Evolutionary conservation across 2,329 filamentous ascomycete species (phyloP).

Genomic region (Colletotrichum aenigma): DNA sequence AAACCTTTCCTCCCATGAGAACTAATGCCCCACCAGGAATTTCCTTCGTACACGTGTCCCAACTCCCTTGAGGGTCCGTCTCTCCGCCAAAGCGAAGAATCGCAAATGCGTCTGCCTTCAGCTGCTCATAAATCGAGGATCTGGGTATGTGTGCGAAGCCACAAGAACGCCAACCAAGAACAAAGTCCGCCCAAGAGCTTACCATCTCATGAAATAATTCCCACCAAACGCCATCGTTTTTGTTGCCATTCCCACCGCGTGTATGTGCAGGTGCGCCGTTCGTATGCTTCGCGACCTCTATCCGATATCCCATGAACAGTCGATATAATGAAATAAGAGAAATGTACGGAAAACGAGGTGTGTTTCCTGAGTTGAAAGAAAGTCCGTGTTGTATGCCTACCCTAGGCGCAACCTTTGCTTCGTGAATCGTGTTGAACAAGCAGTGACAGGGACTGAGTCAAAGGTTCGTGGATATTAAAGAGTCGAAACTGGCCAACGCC

Average conservation of each 20-base stretch:
- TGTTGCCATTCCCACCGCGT: background rate
- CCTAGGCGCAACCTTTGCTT: background rate
- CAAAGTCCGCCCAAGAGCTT: background rate
- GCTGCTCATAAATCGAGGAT: slow-evolving; percentile 11
- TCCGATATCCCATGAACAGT: background rate
- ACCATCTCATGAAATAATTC: background rate
- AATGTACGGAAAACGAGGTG: background rate
- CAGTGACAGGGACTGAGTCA: background rate
- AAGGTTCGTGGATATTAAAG: background rate
- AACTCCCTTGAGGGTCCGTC: background rate
- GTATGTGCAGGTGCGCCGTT: slow-evolving; percentile 21
- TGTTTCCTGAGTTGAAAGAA: too few species aligned
- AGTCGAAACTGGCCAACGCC: background rate
- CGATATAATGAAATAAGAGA: background rate
- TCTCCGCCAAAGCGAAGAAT: background rate
- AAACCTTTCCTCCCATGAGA: background rate
- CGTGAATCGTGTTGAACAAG: background rate
- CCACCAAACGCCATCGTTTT: slow-evolving; percentile 11
- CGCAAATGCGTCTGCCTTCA: slow-evolving; percentile 14
- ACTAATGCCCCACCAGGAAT: background rate
- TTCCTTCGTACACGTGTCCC: background rate
- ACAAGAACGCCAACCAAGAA: slow-evolving; percentile 1
- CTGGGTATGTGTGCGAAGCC: slow-evolving; percentile 17
- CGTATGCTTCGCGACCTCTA: slow-evolving; percentile 22
- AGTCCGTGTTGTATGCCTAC: background rate